Base-by-base conservation (phyloP, 305 asterid genomes). In the Fraxinus velutina region DNA sequence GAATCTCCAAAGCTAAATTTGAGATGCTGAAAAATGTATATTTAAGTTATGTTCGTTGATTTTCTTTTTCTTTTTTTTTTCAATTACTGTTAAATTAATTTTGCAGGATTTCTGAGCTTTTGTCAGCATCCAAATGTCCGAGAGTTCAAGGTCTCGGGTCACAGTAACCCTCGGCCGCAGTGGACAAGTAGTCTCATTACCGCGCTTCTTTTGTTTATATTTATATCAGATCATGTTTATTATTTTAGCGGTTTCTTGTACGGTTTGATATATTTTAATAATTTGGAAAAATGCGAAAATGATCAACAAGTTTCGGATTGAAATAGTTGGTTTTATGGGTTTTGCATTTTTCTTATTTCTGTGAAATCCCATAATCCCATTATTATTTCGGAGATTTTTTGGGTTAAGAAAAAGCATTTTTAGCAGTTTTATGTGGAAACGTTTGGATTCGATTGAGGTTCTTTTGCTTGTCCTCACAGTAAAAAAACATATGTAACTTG, bases 161-260 rank as follows among this genome's bases (percentile, higher is more conserved):
- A 94, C 97, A 79, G 92, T 94, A 76, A 92, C 97, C 80, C 94
- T 94, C 33, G 97, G 98, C 12, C 89, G 91, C 79, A 78, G 86
- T 64, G 95, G 97, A 84, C 97, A 93, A 97, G 98, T 93, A 80
- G 19, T 22, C 73, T 64, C 4, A 39, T 75, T 37, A 44, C n/a
- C n/a, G 52, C 5, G 2, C 52, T 44, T 42, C 50, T 42, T 44
- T 44, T 44, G 52, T 44, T 30, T 27, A 32, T 71, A 22, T 52
- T 17, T 0, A 44, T 44, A 44, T 44, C 52, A 2, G 52, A 12
- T 44, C 52, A 2, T 12, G n/a, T 44, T 44, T 44, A 44, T 44
- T 10, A 3, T 44, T 12, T 12, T 44, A 44, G 52, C n/a, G 52
- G 8, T 36, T 44, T 44, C 52, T 44, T 44, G n/a, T 44, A 13